Percentiles rank a stretch among this genome's conserved stretches.
These are phyloP conservation scores for Erigeron canadensis DNA, from an alignment of 129 eudicot genomes.

Conservation along the genomic window DNA sequence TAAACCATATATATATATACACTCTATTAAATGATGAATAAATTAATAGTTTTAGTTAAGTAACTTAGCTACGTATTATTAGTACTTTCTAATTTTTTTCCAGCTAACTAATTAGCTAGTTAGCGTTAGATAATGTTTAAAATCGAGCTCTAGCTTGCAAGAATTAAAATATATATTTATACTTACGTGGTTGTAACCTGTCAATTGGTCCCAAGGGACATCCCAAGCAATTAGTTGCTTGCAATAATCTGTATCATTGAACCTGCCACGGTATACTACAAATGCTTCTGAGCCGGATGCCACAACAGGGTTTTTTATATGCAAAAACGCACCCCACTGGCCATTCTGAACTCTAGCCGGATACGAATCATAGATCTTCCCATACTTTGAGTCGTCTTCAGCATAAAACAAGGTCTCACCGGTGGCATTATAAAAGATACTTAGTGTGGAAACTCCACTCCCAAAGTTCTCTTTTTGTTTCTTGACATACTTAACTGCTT, in stretches of 20 bases:
- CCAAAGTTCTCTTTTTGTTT: neutral
- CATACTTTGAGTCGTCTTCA: neutral
- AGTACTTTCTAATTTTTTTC: neutral
- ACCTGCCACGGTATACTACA: conserved; percentile 10
- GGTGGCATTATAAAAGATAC: conserved; percentile 1
- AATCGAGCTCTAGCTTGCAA: no score
- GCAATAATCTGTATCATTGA: neutral
- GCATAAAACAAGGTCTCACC: neutral
- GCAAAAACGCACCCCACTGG: conserved; percentile 28
- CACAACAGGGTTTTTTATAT: neutral
- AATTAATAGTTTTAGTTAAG: neutral
- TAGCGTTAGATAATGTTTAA: no score
- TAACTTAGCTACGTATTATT: no score
- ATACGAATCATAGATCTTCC: neutral
- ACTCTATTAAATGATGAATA: neutral
- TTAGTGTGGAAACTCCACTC: neutral
- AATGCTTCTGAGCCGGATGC: neutral
- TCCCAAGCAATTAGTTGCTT: conserved; percentile 3
- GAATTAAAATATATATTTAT: neutral
- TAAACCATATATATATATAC: no score
- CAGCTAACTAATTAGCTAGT: neutral
- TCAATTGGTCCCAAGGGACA: neutral
- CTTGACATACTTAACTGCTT: neutral
- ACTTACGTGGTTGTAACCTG: neutral
- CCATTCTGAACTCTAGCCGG: conserved; percentile 17